These are phyloP conservation scores for Heracleum sosnowskyi DNA, from an alignment of 129 eudicot species.

Conservation along the genomic window DNA sequence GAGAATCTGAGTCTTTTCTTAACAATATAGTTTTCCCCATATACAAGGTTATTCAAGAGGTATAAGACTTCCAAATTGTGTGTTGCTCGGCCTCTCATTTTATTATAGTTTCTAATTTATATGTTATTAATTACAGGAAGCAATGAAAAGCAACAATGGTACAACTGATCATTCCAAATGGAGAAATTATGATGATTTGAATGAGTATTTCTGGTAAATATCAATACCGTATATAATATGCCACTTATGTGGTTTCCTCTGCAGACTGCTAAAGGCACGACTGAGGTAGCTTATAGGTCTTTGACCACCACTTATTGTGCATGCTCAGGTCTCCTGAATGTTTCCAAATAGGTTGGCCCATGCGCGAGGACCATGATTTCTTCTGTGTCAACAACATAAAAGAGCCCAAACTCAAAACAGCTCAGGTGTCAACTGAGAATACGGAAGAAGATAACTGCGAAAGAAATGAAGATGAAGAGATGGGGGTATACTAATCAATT, in stretches of 20 bases:
- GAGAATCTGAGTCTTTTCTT: constrained; percentile 64
- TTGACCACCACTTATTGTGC: constrained; percentile 8
- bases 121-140: constrained; percentile 66
- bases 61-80: constrained; percentile 19
- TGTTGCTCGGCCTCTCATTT: not conserved
- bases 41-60: constrained; percentile 70
- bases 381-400: constrained; percentile 41
- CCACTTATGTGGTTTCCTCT: not conserved
- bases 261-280: not conserved
- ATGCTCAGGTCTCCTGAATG: constrained; percentile 76
- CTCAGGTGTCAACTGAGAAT: constrained; percentile 16
- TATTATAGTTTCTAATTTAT: constrained; percentile 23
- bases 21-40: constrained; percentile 60
- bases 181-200: constrained; percentile 97
- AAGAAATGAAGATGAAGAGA: constrained; percentile 47
- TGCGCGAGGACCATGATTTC: constrained; percentile 83
- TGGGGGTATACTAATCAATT: constrained; percentile 34
- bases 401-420: constrained; percentile 30
- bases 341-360: constrained; percentile 93
- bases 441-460: constrained; percentile 25
- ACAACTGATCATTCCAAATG: constrained; percentile 86
- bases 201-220: constrained; percentile 79
- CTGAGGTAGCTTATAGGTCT: not conserved
- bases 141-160: constrained; percentile 73
- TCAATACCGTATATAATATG: not conserved